Base-by-base conservation (phyloP, 805 yeast genomes). In the Metschnikowia chrysomelidarum region DNA sequence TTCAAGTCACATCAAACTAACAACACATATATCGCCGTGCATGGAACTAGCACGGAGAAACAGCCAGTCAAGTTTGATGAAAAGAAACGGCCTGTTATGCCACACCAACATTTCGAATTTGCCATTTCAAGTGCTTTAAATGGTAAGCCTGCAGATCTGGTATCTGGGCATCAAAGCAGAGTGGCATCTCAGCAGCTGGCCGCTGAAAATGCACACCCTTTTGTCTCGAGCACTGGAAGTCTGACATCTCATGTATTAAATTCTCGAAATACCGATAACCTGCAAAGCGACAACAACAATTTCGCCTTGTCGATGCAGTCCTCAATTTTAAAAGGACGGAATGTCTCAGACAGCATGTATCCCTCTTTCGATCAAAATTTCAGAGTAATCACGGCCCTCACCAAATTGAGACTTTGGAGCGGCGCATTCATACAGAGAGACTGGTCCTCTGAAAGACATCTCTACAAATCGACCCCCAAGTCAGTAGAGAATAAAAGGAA, bases 41-140 rank as follows among this genome's bases (percentile, higher is more conserved):
- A 49, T 29, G 64, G 56, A 10, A 65, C 71, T 2, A 34, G 43
- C 5, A 56, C 69, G 2, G 62, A 61, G 35, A 20, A 27, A 2
- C 51, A 43, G 19, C 73, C 73, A 4, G 69, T 65, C 1, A 47
- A 43, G 29, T 62, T 58, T 40, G 53, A 51, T 24, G 45, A 52
- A 24, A 54, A 50, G 23, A 60, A 55, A 29, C 50, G 56, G 14
- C 71, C 71, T 0, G 29, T 64, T 2, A 47, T 56, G 6, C 64
- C 67, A 4, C 57, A 54, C 28, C 71, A 67, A 47, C 41, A 52
- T 11, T 62, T 59, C 30, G 72, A 66, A 34, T 50, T 46, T 7
- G 27, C 50, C 7, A 43, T 62, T 5, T 31, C 34, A 11, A 34
- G 34, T 20, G 25, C 28, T 8, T 37, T 12, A 14, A 4, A 31